Conservation (phyloP, 805 yeast genomes). For the Saccharomycopsis malanga region DNA sequence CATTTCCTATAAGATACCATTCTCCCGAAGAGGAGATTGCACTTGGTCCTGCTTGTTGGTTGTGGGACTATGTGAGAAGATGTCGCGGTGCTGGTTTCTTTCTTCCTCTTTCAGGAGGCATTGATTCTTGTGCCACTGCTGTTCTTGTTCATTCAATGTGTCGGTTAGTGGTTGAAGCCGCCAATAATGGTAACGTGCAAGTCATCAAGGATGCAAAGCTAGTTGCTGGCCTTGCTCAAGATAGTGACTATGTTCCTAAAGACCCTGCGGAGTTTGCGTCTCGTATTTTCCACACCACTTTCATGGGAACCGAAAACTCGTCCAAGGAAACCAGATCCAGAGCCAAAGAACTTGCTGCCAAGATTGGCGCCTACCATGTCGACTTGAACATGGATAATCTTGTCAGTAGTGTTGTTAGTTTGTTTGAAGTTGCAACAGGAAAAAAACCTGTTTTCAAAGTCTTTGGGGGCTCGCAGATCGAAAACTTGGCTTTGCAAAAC, state of each 20-base stretch:
- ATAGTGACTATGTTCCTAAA: slow-evolving; percentile 55
- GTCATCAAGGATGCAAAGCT: slow-evolving; percentile 71
- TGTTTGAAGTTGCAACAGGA: slow-evolving; percentile 88
- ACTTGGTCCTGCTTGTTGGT: slow-evolving; percentile 98
- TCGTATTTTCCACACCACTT: slow-evolving; percentile 78
- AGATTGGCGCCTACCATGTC: slow-evolving; percentile 82
- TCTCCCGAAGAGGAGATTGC: slow-evolving; percentile 95
- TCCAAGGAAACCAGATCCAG: slow-evolving; percentile 79
- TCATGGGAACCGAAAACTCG: slow-evolving; percentile 95
- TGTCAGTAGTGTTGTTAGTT: slow-evolving; percentile 62
- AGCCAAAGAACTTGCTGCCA: slow-evolving; percentile 66
- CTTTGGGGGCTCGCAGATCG: slow-evolving; percentile 88
- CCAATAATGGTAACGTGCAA: slow-evolving; percentile 57
- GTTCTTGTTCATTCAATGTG: slow-evolving; percentile 94
- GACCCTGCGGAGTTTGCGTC: slow-evolving; percentile 71
- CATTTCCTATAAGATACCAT: slow-evolving; percentile 52
- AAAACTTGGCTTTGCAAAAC: slow-evolving; percentile 90
- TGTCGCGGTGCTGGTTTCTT: slow-evolving; percentile 88
- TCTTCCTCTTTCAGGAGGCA: slow-evolving; percentile 93
- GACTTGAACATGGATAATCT: slow-evolving; percentile 87
- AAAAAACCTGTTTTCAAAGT: slow-evolving; percentile 82
- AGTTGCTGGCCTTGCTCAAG: slow-evolving; percentile 47
- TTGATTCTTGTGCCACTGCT: slow-evolving; percentile 96
- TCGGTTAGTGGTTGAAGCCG: slow-evolving; percentile 67
- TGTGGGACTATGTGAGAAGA: slow-evolving; percentile 95